A percentile compares a stretch with the other conserved stretches of the same genome.
phyloP scores from a whole-genome alignment of 1,284 basidiomycete species.

The Microbotryum intermedium region DNA sequence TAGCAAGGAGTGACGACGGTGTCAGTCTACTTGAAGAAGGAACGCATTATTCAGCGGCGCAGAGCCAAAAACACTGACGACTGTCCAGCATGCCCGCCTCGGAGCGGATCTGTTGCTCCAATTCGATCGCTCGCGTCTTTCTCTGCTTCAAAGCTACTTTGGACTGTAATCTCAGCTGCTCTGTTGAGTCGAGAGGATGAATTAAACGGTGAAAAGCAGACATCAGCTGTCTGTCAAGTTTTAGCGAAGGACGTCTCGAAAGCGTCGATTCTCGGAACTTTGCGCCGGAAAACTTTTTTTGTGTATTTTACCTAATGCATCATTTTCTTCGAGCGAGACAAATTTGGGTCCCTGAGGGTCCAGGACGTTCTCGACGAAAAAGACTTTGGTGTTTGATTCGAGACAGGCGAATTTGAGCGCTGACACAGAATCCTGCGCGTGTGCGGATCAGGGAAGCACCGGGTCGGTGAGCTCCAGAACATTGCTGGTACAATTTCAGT shows the following conservation, averaged over 20 bases:
- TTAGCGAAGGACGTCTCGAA: too few relatives aligned
- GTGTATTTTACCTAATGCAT: conserved; percentile 6
- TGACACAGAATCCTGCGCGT: conserved; percentile 22
- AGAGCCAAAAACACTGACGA: conserved; percentile 1
- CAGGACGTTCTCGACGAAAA: conserved; percentile 19
- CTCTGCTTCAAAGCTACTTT: conserved; percentile 14
- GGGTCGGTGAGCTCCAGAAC: not conserved
- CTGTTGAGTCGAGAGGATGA: not conserved
- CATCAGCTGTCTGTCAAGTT: too few relatives aligned
- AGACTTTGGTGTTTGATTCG: conserved; percentile 24
- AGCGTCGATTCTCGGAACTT: too few relatives aligned
- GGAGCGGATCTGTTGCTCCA: conserved; percentile 15
- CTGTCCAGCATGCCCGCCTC: conserved; percentile 20
- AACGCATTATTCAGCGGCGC: not conserved
- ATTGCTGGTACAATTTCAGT: not conserved
- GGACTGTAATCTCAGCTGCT: not conserved
- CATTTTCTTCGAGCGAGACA: conserved; percentile 17
- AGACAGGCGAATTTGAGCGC: conserved; percentile 29
- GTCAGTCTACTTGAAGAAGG: not conserved
- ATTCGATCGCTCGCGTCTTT: conserved; percentile 13
- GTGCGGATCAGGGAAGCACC: not conserved
- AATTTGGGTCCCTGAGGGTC: conserved; percentile 1
- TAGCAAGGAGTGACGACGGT: not conserved
- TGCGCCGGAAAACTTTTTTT: too few relatives aligned
- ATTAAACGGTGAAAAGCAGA: too few relatives aligned